A percentile compares a stretch with the other conserved stretches of the same genome.
Conservation (phyloP, 352 stramenopile genomes). For the Phytophthora ohioensis region DNA sequence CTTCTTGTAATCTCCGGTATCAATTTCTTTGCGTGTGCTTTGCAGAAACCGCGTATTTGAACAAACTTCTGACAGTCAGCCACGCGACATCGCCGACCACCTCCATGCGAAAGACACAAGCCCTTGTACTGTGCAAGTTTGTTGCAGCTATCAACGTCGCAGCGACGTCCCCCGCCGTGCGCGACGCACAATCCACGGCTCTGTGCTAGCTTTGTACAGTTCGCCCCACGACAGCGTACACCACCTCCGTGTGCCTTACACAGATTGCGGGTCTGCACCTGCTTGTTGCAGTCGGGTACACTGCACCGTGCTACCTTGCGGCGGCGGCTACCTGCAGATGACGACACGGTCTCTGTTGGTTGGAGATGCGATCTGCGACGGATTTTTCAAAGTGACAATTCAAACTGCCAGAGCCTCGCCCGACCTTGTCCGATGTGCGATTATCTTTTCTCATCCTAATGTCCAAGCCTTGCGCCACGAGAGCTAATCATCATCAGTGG, state of each 20-base stretch:
- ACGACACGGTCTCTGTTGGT: too few relatives aligned
- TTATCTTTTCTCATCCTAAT: too few relatives aligned
- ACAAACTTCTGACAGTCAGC: conserved; percentile 74
- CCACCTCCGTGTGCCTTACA: conserved; percentile 83
- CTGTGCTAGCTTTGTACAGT: conserved; percentile 75
- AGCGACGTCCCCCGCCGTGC: conserved; percentile 70
- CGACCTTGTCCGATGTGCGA: too few relatives aligned
- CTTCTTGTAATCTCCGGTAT: too few relatives aligned
- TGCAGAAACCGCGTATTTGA: conserved; percentile 54
- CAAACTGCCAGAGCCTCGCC: too few relatives aligned
- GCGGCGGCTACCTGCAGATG: neutral
- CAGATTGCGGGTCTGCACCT: conserved; percentile 68
- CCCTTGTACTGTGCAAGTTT: conserved; percentile 75
- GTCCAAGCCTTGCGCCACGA: too few relatives aligned
- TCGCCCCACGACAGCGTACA: conserved; percentile 60
- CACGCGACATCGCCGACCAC: conserved; percentile 63
- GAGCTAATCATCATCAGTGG: too few relatives aligned
- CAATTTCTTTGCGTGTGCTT: conserved; percentile 14
- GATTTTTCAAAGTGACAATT: too few relatives aligned
- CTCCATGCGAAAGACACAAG: conserved; percentile 73
- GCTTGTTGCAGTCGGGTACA: conserved; percentile 65
- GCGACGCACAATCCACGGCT: conserved; percentile 70
- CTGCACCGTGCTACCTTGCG: conserved; percentile 40
- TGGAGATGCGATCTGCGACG: too few relatives aligned
- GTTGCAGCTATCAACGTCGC: conserved; percentile 50